Evolutionary conservation across 129 eudicot genomes (phyloP), one percentile per base, ranked within the genome.

Genomic region (Flaveria robusta): DNA sequence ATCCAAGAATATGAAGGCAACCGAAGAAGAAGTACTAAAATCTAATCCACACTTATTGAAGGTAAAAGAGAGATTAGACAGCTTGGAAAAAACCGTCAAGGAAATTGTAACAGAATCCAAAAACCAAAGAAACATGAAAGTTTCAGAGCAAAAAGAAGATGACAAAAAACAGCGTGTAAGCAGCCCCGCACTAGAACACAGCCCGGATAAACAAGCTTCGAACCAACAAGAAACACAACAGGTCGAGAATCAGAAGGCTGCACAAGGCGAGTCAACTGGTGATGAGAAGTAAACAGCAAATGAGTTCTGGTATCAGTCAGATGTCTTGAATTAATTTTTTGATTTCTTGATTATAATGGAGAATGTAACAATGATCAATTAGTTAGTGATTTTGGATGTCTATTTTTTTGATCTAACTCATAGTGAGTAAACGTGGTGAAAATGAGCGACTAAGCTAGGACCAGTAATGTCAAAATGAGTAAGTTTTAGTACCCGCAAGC

Each of bases 21-120:
- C 50, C 3, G 83, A 80, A 66, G 87, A 83, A 74, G 84, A 85
- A 47, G 84, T 67, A 54, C 29, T 58, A 3, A 70, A 45, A 39
- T 79, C 89, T 11, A 83, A 85, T 83, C 88, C 89, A 11, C 91
- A 85, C 74, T 77, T 93, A 77, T 47, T 74, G 63, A 88, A 88
- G 81, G 97, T 93, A 14, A 93, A 88, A 81, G 96, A 52, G 74
- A 93, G 98, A 64, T 84, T 93, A 49, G 85, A 84, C 3, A 87
- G 84, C 77, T 78, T 90, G 70, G 98, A 93, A 77, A 88, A 80
- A 50, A 74, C 87, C 0, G 79, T 93, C 24, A 87, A 85, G 50
- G 96, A 88, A 79, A 83, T 90, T 49, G 84, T 67, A 27, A 82
- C 39, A n/a, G 88, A 78, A 75, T 81, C 90, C 18, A 89, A 89